These are phyloP conservation scores for Penicillium herquei DNA, from an alignment of 495 filamentous ascomycete species.

Conservation along the genomic window DNA sequence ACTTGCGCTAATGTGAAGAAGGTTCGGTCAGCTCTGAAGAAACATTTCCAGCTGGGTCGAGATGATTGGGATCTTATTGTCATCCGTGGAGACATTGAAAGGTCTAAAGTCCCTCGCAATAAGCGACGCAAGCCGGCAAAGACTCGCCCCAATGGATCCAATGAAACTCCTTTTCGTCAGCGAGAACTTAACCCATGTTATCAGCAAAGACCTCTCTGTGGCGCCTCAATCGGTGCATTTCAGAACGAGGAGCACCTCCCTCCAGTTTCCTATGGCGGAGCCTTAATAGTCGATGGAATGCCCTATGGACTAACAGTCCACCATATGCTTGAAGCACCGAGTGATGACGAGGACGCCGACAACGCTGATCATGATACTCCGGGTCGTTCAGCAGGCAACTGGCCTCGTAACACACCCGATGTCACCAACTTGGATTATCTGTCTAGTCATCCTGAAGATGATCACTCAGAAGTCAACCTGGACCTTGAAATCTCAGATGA, in stretches of 20 bases:
- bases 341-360: constrained; percentile 51
- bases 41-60: constrained; percentile 66
- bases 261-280: constrained; percentile 84
- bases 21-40: constrained; percentile 67
- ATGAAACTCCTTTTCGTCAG: constrained; percentile 31
- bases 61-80: constrained; percentile 57
- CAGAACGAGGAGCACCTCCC: constrained; percentile 79
- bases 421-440: constrained; percentile 25
- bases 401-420: constrained; percentile 20
- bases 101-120: constrained; percentile 58
- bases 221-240: constrained; percentile 91
- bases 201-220: constrained; percentile 75
- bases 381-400: constrained; percentile 36
- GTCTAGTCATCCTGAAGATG: constrained; percentile 33
- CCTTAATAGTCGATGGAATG: constrained; percentile 78
- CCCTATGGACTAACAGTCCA: constrained; percentile 93
- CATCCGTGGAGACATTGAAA: constrained; percentile 64
- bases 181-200: constrained; percentile 48
- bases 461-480: constrained; percentile 32
- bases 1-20: constrained; percentile 70
- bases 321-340: constrained; percentile 87
- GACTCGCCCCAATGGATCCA: constrained; percentile 28
- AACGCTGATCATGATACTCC: constrained; percentile 32
- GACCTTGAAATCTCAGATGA: constrained; percentile 51
- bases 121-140: constrained; percentile 44